phyloP scores from a whole-genome alignment of 2,329 filamentous ascomycete genomes.

The Hypoxylon sp. region DNA sequence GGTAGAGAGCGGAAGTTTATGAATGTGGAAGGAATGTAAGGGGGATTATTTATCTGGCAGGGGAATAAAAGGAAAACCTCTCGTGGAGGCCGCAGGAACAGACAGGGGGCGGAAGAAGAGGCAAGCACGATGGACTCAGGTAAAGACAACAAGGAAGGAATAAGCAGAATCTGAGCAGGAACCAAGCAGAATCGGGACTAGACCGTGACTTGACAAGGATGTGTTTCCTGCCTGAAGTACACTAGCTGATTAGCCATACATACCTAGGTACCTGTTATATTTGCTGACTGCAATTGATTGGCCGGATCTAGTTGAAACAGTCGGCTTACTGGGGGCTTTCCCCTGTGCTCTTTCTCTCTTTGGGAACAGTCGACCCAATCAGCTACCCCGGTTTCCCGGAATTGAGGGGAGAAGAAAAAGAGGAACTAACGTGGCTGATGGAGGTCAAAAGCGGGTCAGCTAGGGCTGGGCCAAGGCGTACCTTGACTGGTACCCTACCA shows the following conservation, averaged over 20 bases:
- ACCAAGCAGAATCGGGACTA: slow-evolving; percentile 25
- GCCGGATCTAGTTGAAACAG: slow-evolving; percentile 39
- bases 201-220: background rate
- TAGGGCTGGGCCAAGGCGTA: slow-evolving; percentile 33
- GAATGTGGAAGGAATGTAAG: slow-evolving; percentile 39
- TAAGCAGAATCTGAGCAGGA: background rate
- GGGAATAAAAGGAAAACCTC: slow-evolving; percentile 13
- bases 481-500: slow-evolving; percentile 36
- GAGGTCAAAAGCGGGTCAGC: slow-evolving; percentile 35
- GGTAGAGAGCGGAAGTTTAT: slow-evolving; percentile 23
- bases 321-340: slow-evolving; percentile 24
- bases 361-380: slow-evolving; percentile 32
- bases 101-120: slow-evolving; percentile 7
- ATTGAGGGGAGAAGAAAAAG: background rate
- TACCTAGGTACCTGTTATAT: slow-evolving; percentile 35
- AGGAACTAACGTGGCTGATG: slow-evolving; percentile 39
- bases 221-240: slow-evolving; percentile 24
- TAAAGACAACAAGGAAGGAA: slow-evolving; percentile 19
- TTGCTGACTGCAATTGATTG: slow-evolving; percentile 27
- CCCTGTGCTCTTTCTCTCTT: slow-evolving; percentile 19
- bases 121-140: slow-evolving; percentile 1
- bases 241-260: no score
- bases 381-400: slow-evolving; percentile 10
- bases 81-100: slow-evolving; percentile 33
- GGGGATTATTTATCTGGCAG: slow-evolving; percentile 44